Evolutionary conservation across 2,329 filamentous ascomycete species (phyloP), one percentile per base, ranked within the genome.

Genomic region (Aspergillus luchuensis): DNA sequence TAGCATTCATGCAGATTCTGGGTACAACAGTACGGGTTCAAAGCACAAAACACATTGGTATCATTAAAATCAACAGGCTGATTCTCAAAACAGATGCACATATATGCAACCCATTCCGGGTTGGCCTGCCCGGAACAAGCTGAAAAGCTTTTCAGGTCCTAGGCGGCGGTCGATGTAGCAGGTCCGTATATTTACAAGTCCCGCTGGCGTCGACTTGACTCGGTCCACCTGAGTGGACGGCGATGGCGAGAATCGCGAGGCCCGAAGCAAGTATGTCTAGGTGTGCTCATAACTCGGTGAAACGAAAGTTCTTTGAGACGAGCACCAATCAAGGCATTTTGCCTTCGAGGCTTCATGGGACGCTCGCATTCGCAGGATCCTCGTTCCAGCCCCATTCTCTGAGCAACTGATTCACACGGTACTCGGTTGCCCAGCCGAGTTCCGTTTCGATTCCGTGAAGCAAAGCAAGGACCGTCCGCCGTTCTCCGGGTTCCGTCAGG

Each of bases 341-440:
- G 45, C 19, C 28, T 19, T 15, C 11, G 11, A 11, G 25, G 25
- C 23, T 11, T 50, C 47, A 50, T n/a, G n/a, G 25, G 17, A 50
- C 47, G 15, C 47, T 30, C 15, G 25, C 15, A 6, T 50, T 11
- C 47, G 30, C 47, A 7, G 47, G 11, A 30, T 30, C n/a, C 15
- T 71, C 69, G n/a, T 70, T 62, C 72, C 72, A 75, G 8, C 71
- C 75, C 77, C 77, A 79, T 58, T 77, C 74, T 55, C 71, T 70
- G 41, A 79, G 64, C 63, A 88, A 71, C 64, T 86, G 81, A 62
- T 82, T 76, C 25, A 85, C 82, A 39, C 86, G 80, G 71, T 88
- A 87, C 66, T 86, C 80, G 51, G 87, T 88, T 2, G 85, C 84
- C 82, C 85, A 88, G 2, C 87, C 87, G 36, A 87, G 80, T 66